A percentile compares a stretch with the other conserved stretches of the same genome.
phyloP scores from a whole-genome alignment of 2,329 filamentous ascomycete species.

The Aspergillus luchuensis region DNA sequence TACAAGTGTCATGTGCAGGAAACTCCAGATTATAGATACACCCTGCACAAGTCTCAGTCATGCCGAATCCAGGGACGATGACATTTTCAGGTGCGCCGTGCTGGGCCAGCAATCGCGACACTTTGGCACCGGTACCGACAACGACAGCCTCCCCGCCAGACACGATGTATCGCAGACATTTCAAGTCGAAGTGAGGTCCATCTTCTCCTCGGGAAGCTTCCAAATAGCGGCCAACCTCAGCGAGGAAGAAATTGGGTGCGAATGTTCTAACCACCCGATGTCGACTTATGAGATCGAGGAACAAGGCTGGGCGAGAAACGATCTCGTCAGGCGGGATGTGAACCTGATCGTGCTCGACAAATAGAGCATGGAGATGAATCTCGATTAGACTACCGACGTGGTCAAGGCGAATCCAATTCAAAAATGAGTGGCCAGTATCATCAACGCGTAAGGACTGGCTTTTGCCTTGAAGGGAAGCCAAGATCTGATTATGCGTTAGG shows the following conservation, averaged over 20 bases:
- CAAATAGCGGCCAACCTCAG: neutral
- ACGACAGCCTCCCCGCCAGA: constrained; percentile 52
- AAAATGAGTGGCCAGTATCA: constrained; percentile 24
- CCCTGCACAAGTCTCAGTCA: constrained; percentile 57
- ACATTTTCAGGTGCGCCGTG: constrained; percentile 46
- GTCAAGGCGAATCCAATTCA: constrained; percentile 57
- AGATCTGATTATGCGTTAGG: constrained; percentile 48
- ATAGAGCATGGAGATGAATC: constrained; percentile 54
- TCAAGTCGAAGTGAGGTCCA: neutral
- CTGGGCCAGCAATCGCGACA: constrained; percentile 30
- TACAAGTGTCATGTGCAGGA: constrained; percentile 42
- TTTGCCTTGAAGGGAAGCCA: constrained; percentile 49
- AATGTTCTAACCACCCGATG: constrained; percentile 36
- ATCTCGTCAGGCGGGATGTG: constrained; percentile 22
- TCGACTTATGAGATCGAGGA: constrained; percentile 44
- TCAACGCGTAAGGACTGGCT: neutral
- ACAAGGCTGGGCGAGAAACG: constrained; percentile 38
- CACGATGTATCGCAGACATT: constrained; percentile 28
- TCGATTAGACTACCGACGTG: constrained; percentile 58
- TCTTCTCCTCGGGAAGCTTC: neutral
- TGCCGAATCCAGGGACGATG: constrained; percentile 23
- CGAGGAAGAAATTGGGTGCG: constrained; percentile 31
- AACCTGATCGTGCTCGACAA: constrained; percentile 20
- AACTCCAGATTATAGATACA: constrained; percentile 47
- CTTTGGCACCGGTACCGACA: constrained; percentile 36